These are phyloP conservation scores for Penicillium cinerascens DNA, from an alignment of 495 filamentous ascomycete species.

Conservation along the genomic window DNA sequence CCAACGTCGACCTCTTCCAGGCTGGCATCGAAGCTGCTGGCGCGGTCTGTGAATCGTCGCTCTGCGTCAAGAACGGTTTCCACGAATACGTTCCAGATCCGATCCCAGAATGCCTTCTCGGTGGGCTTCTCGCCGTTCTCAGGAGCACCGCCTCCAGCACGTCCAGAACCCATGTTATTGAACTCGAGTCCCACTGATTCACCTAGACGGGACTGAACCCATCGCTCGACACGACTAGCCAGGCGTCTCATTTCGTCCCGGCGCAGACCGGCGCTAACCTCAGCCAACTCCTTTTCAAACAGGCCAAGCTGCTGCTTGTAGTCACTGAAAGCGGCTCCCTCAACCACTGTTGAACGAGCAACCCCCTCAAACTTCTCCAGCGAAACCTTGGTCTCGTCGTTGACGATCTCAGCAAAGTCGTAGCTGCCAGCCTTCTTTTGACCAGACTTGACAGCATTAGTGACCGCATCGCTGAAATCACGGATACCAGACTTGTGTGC, in stretches of 20 bases:
- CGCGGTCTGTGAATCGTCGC: constrained; percentile 76
- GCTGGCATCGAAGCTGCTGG: constrained; percentile 88
- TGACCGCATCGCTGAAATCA: constrained; percentile 86
- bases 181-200: constrained; percentile 92
- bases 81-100: constrained; percentile 85
- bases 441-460: constrained; percentile 74
- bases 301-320: constrained; percentile 60
- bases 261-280: constrained; percentile 74
- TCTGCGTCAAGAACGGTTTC: constrained; percentile 85
- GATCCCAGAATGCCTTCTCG: constrained; percentile 92
- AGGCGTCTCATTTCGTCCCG: constrained; percentile 94
- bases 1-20: constrained; percentile 90
- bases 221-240: constrained; percentile 84
- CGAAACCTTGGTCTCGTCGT: constrained; percentile 70
- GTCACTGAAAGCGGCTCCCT: constrained; percentile 78
- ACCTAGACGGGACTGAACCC: constrained; percentile 80
- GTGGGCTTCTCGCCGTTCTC: constrained; percentile 68
- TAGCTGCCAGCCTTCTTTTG: constrained; percentile 87
- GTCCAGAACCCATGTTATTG: constrained; percentile 85
- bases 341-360: constrained; percentile 67
- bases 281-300: constrained; percentile 77
- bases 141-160: constrained; percentile 74
- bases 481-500: constrained; percentile 84
- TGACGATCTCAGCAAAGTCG: constrained; percentile 93
- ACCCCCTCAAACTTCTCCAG: constrained; percentile 73